Evolutionary conservation across 2,329 filamentous ascomycete genomes (phyloP), one percentile per base, ranked within the genome.

Genomic region (Scopulariopsis brevicaulis): DNA sequence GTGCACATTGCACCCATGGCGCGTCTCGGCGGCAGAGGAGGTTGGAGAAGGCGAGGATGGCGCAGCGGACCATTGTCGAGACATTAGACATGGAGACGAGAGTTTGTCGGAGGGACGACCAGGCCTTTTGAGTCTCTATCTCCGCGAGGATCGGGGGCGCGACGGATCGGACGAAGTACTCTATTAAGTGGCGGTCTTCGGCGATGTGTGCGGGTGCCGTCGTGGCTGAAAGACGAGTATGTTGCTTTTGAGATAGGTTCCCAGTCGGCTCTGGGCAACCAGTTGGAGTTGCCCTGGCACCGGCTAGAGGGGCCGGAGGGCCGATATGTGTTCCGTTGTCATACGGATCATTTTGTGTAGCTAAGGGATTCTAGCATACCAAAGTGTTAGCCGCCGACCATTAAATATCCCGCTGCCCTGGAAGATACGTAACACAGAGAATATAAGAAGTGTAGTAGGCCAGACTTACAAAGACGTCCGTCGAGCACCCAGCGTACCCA

Each of bases 141-240:
- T 80, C 75, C 20, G 75, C 74, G 4, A 81, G 70, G 32, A 81
- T 80, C 1, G 77, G 78, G 6, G 77, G 77, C n/a, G 75, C 74
- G 18, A 76, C 72, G 2, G 77, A 74, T 48, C 70, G 71, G 20
- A 73, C 66, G 59, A 80, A 80, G 57, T 77, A 78, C 51, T 77
- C 73, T 60, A 80, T 69, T 2, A 80, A 64, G 14, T 68, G 65
- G 46, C 69, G 67, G 53, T 72, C 69, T 48, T 72, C 70, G 6
- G 62, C 62, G 1, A 70, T 22, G 11, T 55, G 25, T 14, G 20
- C 18, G 2, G n/a, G 4, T 20, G 37, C 22, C 18, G 18, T 43
- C 24, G 43, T 4, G 4, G 43, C 3, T 8, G 43, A n/a, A 4
- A n/a, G 15, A 3, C 6, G 14, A 4, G 15, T 4, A n/a, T 15